Evolutionary conservation across 441 rosid genomes (phyloP), one percentile per base, ranked within the genome.

Genomic region (Hypseocharis bilobata): DNA sequence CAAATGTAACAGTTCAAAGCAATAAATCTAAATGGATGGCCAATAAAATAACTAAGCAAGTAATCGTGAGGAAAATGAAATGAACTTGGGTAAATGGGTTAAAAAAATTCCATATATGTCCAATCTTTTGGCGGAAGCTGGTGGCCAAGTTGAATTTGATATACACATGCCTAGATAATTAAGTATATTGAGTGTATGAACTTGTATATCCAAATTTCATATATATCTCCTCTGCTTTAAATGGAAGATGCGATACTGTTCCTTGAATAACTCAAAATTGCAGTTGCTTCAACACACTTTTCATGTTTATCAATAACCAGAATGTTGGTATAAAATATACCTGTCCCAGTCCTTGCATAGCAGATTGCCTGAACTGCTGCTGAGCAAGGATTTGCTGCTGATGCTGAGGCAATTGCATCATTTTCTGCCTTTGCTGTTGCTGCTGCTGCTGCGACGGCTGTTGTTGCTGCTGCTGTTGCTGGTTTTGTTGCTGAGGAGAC

Each of bases 261-360:
- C 38, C 40, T 22, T 7, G 36, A 30, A 52, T 23, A 57, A 36
- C 5, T 16, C 23, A 26, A 29, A 14, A 38, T 27, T 51, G 14
- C 20, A 57, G 28, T 5, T 44, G 56, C 52, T 52, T 45, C 17
- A 30, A 17, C 20, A 8, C 49, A 60, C 17, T 26, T n/a, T n/a
- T n/a, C n/a, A n/a, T n/a, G n/a, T 28, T 51, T 28, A 20, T 51
- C 57, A 22, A 51, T 23, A 56, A 52, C 22, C 32, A 63, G 60
- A 55, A 63, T 49, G 20, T 44, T 17, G 65, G 32, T 23, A 64
- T 57, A 13, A 56, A 47, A 61, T 49, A 68, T 47, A 87, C 97
- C 93, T 93, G 97, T 60, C 89, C 91, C 71, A 87, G 69, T 61
- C 87, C 89, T 70, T 86, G 90, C 86, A 93, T 76, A 65, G 86